A percentile compares a stretch with the other conserved stretches of the same genome.
Conservation (phyloP, 345 rosid genomes). For the Microthlaspi erraticum region DNA sequence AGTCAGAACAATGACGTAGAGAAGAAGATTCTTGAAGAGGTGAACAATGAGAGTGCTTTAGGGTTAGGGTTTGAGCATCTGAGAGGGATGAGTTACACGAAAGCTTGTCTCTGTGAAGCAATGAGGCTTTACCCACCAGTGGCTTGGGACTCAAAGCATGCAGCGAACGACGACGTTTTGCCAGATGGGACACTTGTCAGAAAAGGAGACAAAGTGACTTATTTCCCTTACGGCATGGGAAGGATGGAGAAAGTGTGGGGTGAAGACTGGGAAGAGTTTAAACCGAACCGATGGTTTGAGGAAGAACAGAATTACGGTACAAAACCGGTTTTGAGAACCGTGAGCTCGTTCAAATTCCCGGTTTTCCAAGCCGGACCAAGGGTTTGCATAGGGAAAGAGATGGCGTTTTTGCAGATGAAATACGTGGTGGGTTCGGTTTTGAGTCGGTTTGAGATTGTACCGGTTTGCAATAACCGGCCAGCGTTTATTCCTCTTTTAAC, state of each 20-base stretch:
- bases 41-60: constrained; percentile 28
- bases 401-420: constrained; percentile 81
- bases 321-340: constrained; percentile 45
- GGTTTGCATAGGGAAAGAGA: constrained; percentile 73
- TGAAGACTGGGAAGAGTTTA: constrained; percentile 60
- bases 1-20: constrained; percentile 45
- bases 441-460: constrained; percentile 51
- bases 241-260: constrained; percentile 83
- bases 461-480: constrained; percentile 46
- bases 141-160: constrained; percentile 75
- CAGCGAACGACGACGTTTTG: constrained; percentile 54
- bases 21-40: constrained; percentile 47
- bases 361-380: constrained; percentile 83
- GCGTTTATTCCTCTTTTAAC: constrained; percentile 66
- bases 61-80: constrained; percentile 48
- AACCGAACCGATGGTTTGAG: constrained; percentile 61
- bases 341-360: constrained; percentile 62
- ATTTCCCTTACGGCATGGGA: constrained; percentile 75
- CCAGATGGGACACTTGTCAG: constrained; percentile 68
- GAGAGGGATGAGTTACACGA: constrained; percentile 56
- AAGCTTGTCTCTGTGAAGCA: constrained; percentile 69
- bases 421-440: constrained; percentile 60
- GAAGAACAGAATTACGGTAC: constrained; percentile 29
- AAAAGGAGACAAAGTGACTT: constrained; percentile 64
- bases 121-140: constrained; percentile 81